A percentile compares a stretch with the other conserved stretches of the same genome.
Conservation (phyloP, 805 yeast genomes). For the Barnettozyma californica region DNA sequence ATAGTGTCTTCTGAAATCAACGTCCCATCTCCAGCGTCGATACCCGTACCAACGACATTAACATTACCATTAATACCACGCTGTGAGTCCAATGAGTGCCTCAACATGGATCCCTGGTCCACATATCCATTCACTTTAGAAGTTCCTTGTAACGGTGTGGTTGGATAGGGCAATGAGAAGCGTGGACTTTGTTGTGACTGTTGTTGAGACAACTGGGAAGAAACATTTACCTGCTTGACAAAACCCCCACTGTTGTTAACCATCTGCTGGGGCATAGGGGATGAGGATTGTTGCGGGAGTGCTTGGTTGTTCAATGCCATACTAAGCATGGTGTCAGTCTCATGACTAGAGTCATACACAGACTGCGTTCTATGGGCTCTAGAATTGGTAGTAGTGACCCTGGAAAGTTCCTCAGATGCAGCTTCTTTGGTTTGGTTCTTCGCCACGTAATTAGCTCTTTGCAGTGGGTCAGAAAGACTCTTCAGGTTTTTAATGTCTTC, state of each 20-base stretch:
- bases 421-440: constrained; percentile 17
- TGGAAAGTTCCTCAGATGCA: constrained; percentile 16
- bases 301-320: constrained; percentile 20
- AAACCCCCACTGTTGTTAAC: constrained; percentile 20
- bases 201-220: constrained; percentile 14
- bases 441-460: constrained; percentile 22
- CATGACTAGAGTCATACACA: constrained; percentile 18
- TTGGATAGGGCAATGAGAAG: constrained; percentile 10
- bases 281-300: constrained; percentile 18
- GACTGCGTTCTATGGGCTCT: constrained; percentile 17
- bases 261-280: constrained; percentile 18
- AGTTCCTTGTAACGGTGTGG: constrained; percentile 2
- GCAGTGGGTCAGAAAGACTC: constrained; percentile 40
- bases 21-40: constrained; percentile 16
- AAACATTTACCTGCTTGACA: constrained; percentile 15
- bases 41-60: constrained; percentile 1
- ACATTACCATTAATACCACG: constrained; percentile 4
- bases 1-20: constrained; percentile 21
- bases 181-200: constrained; percentile 10
- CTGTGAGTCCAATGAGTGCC: constrained; percentile 9
- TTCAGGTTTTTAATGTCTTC: constrained; percentile 69
- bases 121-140: constrained; percentile 1
- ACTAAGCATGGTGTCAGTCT: constrained; percentile 23
- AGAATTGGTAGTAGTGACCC: constrained; percentile 28
- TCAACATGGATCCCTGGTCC: constrained; percentile 1